Base-by-base conservation (phyloP, 108 stramenopile genomes). In the Nitzschia inconspicua region DNA sequence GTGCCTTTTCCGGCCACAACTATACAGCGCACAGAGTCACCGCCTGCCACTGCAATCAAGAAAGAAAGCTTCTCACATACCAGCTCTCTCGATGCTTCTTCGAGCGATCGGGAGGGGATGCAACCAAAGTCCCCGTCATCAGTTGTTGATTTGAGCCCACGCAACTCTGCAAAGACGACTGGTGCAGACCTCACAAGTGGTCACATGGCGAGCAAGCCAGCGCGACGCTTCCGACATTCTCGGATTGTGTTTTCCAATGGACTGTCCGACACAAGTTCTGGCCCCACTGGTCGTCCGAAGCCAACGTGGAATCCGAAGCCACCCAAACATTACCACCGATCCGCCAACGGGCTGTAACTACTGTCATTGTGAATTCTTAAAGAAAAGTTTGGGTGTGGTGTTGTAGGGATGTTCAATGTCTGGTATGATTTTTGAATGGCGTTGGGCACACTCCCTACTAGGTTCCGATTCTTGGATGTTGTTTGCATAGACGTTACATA, bases 321-420 rank as follows among this genome's bases (percentile, higher is more conserved):
- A 20, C 53, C 53, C 20, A 23, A n/a, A 13, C 53, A 54, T 54
- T 54, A 34, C 53, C n/a, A n/a, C n/a, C n/a, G n/a, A n/a, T n/a
- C n/a, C n/a, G n/a, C n/a, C n/a, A n/a, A n/a, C n/a, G n/a, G n/a
- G n/a, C n/a, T n/a, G n/a, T n/a, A 54, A 16, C 34, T 13, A 51
- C 8, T 13, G 19, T 51, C 9, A 9, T 3, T 2, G 23, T 51
- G 50, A 23, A 23, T 13, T 30, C 50, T 51, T 31, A 51, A 47
- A 47, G 37, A 39, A 39, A 39, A 39, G n/a, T n/a, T 39, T n/a
- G n/a, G n/a, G n/a, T n/a, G n/a, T 39, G 37, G 10, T 39, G 37
- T 13, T 37, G 37, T 8, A 8, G 37, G 8, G 10, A 8, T 37
- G 37, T 8, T 11, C 37, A 37, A 8, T 11, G 37, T 37, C 13